These are phyloP conservation scores for Coemansia pectinata DNA, from an alignment of 192 early-diverging fungal species.

Conservation along the genomic window DNA sequence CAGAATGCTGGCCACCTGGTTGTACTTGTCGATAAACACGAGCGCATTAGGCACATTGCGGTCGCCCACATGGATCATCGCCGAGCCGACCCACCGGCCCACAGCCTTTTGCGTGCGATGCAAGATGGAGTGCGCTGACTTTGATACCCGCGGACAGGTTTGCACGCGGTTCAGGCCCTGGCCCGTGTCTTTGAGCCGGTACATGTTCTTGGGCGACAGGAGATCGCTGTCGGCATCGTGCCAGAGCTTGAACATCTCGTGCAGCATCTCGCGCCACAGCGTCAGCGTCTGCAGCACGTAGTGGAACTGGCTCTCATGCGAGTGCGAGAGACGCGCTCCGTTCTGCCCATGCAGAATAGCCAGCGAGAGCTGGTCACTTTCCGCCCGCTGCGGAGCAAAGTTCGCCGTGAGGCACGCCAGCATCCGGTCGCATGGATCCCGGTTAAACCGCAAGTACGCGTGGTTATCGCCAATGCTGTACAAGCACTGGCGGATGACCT, in stretches of 20 bases:
- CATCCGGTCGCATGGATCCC: slow-evolving; percentile 97
- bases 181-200: slow-evolving; percentile 93
- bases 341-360: slow-evolving; percentile 79
- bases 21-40: slow-evolving; percentile 98
- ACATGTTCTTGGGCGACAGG: slow-evolving; percentile 66
- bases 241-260: slow-evolving; percentile 99
- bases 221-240: slow-evolving; percentile 86
- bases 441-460: slow-evolving; percentile 82
- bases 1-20: slow-evolving; percentile 95
- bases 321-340: slow-evolving; percentile 89
- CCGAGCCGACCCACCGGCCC: slow-evolving; percentile 90
- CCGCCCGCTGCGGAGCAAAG: slow-evolving; percentile 67
- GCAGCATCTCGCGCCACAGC: slow-evolving; percentile 93
- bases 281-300: slow-evolving; percentile 93
- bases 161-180: slow-evolving; percentile 98
- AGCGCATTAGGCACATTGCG: slow-evolving; percentile 98
- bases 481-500: slow-evolving; percentile 79
- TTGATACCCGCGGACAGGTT: slow-evolving; percentile 76
- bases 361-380: slow-evolving; percentile 67
- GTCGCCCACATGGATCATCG: slow-evolving; percentile 97
- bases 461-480: slow-evolving; percentile 99
- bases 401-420: slow-evolving; percentile 67
- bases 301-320: slow-evolving; percentile 89
- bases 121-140: slow-evolving; percentile 87
- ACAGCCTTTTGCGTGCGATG: slow-evolving; percentile 82